These are phyloP conservation scores for Boletus pseudo-olivaceus DNA, from an alignment of 768 basidiomycete species.

Conservation along the genomic window DNA sequence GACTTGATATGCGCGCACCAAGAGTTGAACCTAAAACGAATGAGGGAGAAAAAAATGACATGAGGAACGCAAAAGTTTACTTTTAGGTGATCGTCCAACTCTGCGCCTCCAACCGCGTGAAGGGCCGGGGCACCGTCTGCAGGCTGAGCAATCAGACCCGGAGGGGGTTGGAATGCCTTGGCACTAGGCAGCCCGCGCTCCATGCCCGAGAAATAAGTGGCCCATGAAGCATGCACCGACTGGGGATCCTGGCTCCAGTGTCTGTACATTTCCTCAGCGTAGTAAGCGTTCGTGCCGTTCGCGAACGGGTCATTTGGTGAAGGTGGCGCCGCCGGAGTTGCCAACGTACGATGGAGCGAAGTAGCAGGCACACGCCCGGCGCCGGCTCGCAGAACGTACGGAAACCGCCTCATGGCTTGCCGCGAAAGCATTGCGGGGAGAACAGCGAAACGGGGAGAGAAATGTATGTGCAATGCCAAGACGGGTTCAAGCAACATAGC, in stretches of 20 bases:
- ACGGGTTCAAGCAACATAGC: background rate
- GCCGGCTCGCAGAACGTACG: conserved; percentile 24
- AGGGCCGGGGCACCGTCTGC: conserved; percentile 79
- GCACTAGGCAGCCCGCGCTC: conserved; percentile 79
- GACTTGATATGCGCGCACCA: conserved; percentile 98
- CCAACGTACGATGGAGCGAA: conserved; percentile 35
- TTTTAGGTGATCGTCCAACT: conserved; percentile 93
- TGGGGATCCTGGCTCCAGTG: conserved; percentile 87
- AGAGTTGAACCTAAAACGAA: conserved; percentile 78
- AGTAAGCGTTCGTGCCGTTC: conserved; percentile 92
- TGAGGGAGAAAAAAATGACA: conserved; percentile 1
- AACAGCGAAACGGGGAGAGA: background rate
- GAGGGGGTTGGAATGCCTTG: conserved; percentile 85
- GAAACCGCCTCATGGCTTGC: conserved; percentile 36
- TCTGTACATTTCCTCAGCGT: conserved; percentile 95
- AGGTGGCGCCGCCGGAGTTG: conserved; percentile 51
- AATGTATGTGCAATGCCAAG: background rate
- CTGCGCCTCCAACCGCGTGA: conserved; percentile 61
- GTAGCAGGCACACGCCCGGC: conserved; percentile 15
- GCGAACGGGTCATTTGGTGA: conserved; percentile 86
- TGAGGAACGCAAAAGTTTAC: conserved; percentile 37
- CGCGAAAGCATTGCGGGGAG: conserved; percentile 34
- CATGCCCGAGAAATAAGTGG: conserved; percentile 89
- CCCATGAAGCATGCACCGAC: conserved; percentile 93
- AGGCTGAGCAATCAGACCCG: conserved; percentile 64